Evolutionary conservation across 257 asterid species (phyloP), one percentile per base, ranked within the genome.

Genomic region (Solanum verrucosum): DNA sequence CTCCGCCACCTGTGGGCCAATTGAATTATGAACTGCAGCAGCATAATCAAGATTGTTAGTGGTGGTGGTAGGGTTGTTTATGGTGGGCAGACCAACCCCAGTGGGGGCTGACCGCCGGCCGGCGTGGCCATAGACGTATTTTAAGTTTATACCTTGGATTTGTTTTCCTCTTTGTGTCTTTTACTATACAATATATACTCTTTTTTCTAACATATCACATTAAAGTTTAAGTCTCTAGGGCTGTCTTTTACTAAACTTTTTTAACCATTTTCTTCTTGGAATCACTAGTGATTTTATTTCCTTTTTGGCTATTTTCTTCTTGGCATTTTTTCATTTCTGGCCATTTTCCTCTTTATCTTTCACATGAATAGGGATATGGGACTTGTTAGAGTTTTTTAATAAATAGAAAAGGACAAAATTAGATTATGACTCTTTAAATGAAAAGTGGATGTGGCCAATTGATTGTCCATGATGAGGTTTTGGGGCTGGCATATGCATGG

Each of bases 141-240:
- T 27, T 59, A 89, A 90, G 71, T 91, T 94, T 93, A 93, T 92
- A 86, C 96, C 93, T 91, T 94, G 83, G 91, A 94, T 92, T 94
- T 95, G 96, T 91, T 93, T 86, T 70, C 74, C 90, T 92, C 88
- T 89, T 87, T 87, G 84, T 93, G 98, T 93, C 94, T 92, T 93
- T 87, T 92, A 93, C 91, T 85, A 87, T 88, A 86, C 87, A 27
- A 89, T 91, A 78, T 56, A n/a, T 46, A 71, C 90, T 72, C 87
- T n/a, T 88, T 91, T 93, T 90, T 79, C 52, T 89, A 92, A 84
- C 92, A 86, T 7, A 87, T 84, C 67, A 68, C 93, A 91, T 90
- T 91, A 88, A 91, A 89, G 87, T 91, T 90, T 89, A 73, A 87
- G 25, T 37, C 82, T 11, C 44, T 18, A n/a, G 84, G 38, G 59